Evolutionary conservation across 164 flowering plant species (phyloP).

Genomic region (Stephania yunnanensis): DNA sequence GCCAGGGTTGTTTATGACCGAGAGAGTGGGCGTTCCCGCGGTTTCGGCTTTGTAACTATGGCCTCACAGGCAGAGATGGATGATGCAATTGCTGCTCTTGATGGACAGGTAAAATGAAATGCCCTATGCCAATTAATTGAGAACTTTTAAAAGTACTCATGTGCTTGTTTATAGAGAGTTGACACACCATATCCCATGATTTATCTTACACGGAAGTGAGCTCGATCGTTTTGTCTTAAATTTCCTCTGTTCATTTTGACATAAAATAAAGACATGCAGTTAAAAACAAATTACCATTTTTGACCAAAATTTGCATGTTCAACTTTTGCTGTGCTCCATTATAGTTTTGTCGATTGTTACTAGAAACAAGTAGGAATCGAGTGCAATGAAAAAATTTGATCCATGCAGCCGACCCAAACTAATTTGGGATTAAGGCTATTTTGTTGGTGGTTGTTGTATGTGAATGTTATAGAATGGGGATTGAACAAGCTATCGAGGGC

Average conservation of each 20-base stretch:
- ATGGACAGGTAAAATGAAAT: slow-evolving; percentile 60
- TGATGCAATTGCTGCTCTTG: slow-evolving; percentile 78
- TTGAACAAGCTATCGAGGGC: not conserved
- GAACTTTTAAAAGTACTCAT: not conserved
- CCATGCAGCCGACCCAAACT: no score
- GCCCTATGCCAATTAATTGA: not conserved
- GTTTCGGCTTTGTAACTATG: slow-evolving; percentile 84
- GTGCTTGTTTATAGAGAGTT: not conserved
- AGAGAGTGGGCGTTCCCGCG: slow-evolving; percentile 80
- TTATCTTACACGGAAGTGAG: not conserved
- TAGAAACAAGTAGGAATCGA: not conserved
- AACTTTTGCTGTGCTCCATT: not conserved
- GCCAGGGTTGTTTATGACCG: slow-evolving; percentile 67
- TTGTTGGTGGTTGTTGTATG: not conserved
- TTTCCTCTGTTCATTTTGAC: not conserved
- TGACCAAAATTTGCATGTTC: not conserved
- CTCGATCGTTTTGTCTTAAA: not conserved
- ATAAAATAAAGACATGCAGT: not conserved
- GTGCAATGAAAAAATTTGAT: no score
- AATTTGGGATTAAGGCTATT: not conserved
- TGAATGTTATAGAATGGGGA: not conserved
- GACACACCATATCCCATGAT: not conserved
- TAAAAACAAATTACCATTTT: not conserved
- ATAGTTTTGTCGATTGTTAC: not conserved
- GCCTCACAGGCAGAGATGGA: slow-evolving; percentile 54